Evolutionary conservation across 129 eudicot species (phyloP).

Genomic region (Chrysanthemum seticuspe): DNA sequence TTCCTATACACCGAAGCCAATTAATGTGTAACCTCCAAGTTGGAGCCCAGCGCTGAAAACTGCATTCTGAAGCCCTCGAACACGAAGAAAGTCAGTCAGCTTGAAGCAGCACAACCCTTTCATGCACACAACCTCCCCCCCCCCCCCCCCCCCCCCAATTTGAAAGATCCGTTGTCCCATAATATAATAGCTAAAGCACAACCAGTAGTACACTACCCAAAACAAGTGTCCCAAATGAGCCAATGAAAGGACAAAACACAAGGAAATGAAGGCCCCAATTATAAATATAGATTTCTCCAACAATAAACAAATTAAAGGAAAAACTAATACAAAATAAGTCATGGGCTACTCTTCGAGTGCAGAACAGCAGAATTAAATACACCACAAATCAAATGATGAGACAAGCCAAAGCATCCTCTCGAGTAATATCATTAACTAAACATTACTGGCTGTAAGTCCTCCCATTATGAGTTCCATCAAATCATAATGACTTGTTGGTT

Average conservation of each 20-base stretch:
- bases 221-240: neutral
- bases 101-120: neutral
- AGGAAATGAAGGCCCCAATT: constrained; percentile 15
- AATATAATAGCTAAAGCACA: no score
- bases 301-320: constrained; percentile 2
- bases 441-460: neutral
- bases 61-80: neutral
- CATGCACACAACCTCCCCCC: constrained; percentile 5
- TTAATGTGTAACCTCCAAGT: neutral
- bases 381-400: constrained; percentile 13
- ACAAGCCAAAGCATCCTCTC: no score
- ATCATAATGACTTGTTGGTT: no score
- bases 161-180: neutral
- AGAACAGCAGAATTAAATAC: neutral
- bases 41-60: neutral
- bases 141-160: no score
- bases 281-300: neutral
- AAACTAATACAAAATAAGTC: constrained; percentile 4
- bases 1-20: neutral
- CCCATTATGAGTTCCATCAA: constrained; percentile 8
- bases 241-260: neutral
- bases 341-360: neutral
- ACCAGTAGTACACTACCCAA: neutral
- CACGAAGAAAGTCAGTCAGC: neutral
- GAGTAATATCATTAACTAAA: constrained; percentile 2